Percentiles rank a stretch among this genome's conserved stretches.
phyloP scores from a whole-genome alignment of 805 yeast species.

The Blastobotrys mokoenaii region DNA sequence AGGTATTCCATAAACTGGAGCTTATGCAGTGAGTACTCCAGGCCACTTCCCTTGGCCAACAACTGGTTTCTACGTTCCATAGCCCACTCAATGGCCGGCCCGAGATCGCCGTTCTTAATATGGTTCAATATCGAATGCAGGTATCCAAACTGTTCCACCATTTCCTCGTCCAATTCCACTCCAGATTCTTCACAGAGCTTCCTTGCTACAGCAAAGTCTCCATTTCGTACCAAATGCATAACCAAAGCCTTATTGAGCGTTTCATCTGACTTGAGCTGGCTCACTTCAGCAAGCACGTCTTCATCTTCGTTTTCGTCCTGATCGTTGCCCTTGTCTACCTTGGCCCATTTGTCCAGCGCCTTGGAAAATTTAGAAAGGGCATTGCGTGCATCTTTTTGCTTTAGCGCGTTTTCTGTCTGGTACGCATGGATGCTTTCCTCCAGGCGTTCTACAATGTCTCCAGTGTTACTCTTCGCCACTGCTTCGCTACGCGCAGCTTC shows the following conservation, averaged over 20 bases:
- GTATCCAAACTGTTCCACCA: constrained; percentile 32
- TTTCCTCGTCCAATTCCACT: constrained; percentile 25
- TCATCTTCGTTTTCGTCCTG: constrained; percentile 2
- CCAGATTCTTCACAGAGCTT: constrained; percentile 25
- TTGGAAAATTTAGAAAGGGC: constrained; percentile 25
- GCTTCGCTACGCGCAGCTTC: constrained; percentile 21
- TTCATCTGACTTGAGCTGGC: constrained; percentile 13
- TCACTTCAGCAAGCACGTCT: not conserved
- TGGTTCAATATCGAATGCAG: constrained; percentile 37
- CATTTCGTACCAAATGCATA: constrained; percentile 40
- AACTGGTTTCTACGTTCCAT: constrained; percentile 22
- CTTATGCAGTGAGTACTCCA: constrained; percentile 39
- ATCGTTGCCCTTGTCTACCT: constrained; percentile 2
- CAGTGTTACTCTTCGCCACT: constrained; percentile 5
- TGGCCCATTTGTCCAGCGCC: constrained; percentile 23
- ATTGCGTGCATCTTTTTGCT: constrained; percentile 24
- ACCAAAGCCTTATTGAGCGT: constrained; percentile 36
- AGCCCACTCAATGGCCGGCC: constrained; percentile 46
- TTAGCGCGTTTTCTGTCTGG: constrained; percentile 15
- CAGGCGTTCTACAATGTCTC: constrained; percentile 13
- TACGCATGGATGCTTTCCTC: constrained; percentile 9
- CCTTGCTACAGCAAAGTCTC: constrained; percentile 34
- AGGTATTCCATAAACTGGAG: constrained; percentile 33
- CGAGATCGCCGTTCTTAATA: constrained; percentile 30
- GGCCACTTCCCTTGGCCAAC: constrained; percentile 31